Conservation (phyloP, 345 rosid species). For the Syzygium aqueum region DNA sequence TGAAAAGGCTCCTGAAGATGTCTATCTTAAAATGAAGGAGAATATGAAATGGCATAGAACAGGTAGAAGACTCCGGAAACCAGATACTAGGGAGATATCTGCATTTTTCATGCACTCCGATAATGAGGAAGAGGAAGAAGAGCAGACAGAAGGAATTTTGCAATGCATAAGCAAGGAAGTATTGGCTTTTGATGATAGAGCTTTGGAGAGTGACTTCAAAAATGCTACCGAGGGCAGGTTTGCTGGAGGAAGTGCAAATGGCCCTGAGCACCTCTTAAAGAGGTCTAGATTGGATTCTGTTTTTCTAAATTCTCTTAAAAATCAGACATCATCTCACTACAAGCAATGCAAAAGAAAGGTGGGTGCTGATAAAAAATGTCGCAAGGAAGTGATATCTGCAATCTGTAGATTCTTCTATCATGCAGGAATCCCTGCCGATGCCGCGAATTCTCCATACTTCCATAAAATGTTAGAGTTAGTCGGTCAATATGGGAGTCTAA, state of each 20-base stretch:
- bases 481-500: slow-evolving; percentile 43
- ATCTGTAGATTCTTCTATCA: slow-evolving; percentile 52
- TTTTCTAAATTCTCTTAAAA: slow-evolving; percentile 16
- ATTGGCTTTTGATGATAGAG: slow-evolving; percentile 9
- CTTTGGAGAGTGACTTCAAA: slow-evolving; percentile 10
- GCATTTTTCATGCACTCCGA: slow-evolving; percentile 17
- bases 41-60: slow-evolving; percentile 44
- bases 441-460: slow-evolving; percentile 48
- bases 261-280: slow-evolving; percentile 17
- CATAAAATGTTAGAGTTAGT: slow-evolving; percentile 55
- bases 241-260: slow-evolving; percentile 1
- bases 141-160: slow-evolving; percentile 14
- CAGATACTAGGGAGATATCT: slow-evolving; percentile 15
- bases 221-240: slow-evolving; percentile 1
- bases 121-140: slow-evolving; percentile 24
- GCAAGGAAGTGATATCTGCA: slow-evolving; percentile 41
- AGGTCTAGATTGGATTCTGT: slow-evolving; percentile 32
- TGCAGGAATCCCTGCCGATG: slow-evolving; percentile 48
- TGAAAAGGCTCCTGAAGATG: slow-evolving; percentile 34
- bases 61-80: slow-evolving; percentile 20
- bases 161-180: slow-evolving; percentile 6
- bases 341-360: slow-evolving; percentile 15
- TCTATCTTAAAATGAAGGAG: slow-evolving; percentile 35
- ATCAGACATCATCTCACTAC: slow-evolving; percentile 12
- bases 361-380: slow-evolving; percentile 23